Evolutionary conservation across 352 stramenopile genomes (phyloP), one percentile per base, ranked within the genome.

Genomic region (Phytophthora foliorum): DNA sequence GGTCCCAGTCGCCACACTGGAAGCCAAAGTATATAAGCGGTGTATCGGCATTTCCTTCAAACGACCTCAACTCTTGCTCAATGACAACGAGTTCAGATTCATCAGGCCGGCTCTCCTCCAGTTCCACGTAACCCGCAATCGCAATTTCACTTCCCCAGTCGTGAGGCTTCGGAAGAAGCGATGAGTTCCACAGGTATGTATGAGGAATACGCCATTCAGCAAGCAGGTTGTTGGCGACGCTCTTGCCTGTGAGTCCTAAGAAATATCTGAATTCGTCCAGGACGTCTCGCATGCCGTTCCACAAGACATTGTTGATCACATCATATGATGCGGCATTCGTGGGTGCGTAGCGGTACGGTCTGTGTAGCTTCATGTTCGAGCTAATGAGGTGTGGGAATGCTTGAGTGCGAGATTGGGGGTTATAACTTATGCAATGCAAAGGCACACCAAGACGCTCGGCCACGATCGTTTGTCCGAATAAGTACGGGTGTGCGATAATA

Each of bases 151-250:
- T 65, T 6, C 65, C 67, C 85, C 86, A 95, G 62, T 95, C 88
- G 6, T 70, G 44, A 5, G 85, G 84, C 41, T 90, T 91, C 1
- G 77, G 66, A 11, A 95, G 55, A 38, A 95, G 53, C 19, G 68
- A 61, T 7, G 64, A 29, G 52, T 87, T 91, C 88, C 88, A 95
- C 24, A 93, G 48, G 42, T 90, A 93, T n/a, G 84, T 89, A 66
- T 93, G 82, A 29, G 88, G 85, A 27, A 86, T 83, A 13, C 61
- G 72, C 75, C 75, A 95, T 34, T 82, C 74, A 19, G 56, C 48
- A 11, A 86, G 68, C 36, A 84, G 38, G 45, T 87, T 86, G 11
- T 64, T 68, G 5, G 65, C 27, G 13, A 72, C 54, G 24, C 73
- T 81, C 19, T 75, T 80, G 16, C 80, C 75, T 10, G 72, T 78